Base-by-base conservation (phyloP, 192 early-diverging fungal genomes). In the Dissophora ornata region DNA sequence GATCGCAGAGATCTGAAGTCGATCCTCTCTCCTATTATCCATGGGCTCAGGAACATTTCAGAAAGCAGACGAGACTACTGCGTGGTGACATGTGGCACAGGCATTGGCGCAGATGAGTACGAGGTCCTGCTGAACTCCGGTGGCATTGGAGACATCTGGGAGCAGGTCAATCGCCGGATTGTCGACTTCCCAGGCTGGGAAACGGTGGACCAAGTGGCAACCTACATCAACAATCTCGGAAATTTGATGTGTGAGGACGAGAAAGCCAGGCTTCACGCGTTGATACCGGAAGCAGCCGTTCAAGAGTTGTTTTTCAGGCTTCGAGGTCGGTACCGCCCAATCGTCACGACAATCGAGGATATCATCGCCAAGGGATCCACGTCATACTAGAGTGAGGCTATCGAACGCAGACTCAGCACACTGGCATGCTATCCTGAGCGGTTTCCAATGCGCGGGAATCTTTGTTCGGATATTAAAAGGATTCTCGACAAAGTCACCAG, bases 251-350 rank as follows among this genome's bases (percentile, higher is more conserved):
- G 55, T 21, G 51, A 67, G 57, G 63, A 75, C 41, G 63, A 67
- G 38, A 66, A n/a, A 24, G 63, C 51, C 1, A 54, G 0, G 52
- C 57, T 67, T 38, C 62, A 75, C 38, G 28, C 26, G 12, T 30
- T 75, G 21, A 75, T 75, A 66, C 71, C 63, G 36, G 28, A 75
- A 22, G 50, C 15, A 56, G 63, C 71, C 26, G 46, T 61, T 40
- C 71, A 67, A 19, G 71, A 67, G 19, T 62, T 75, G 71, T 74
- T 74, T 32, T 74, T 65, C 62, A 74, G 30, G 32, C 70, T 74
- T 28, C 54, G 62, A 44, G 62, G 70, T 41, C 32, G 62, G 24
- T 60, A 40, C 62, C 56, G 57, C 42, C 62, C 70, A 54, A 65
- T 73, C 24, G 54, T 73, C 49, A 40, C 62, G 30, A 73, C 56